Percentiles rank a stretch among this genome's conserved stretches.
phyloP scores from a whole-genome alignment of 345 rosid genomes.

The Salix viminalis region DNA sequence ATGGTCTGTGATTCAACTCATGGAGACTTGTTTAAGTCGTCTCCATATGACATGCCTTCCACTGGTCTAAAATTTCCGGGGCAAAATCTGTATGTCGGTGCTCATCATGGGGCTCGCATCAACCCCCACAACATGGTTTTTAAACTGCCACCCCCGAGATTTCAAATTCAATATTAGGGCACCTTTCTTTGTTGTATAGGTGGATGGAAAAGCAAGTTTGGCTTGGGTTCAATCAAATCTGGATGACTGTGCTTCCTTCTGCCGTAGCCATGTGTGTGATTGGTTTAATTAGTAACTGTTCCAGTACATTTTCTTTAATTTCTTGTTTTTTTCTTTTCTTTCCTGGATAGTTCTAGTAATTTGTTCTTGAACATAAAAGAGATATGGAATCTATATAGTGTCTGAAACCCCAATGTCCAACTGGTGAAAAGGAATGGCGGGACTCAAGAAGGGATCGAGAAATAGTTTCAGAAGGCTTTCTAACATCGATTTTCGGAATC shows the following conservation, averaged over 20 bases:
- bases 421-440: not conserved
- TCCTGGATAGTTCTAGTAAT: not conserved
- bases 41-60: constrained; percentile 28
- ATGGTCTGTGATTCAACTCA: constrained; percentile 27
- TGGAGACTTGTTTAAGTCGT: constrained; percentile 27
- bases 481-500: not conserved
- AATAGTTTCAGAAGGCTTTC: not conserved
- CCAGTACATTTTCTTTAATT: not conserved
- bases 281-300: constrained; percentile 3
- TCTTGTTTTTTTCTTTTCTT: not conserved
- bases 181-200: constrained; percentile 1
- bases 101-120: constrained; percentile 24
- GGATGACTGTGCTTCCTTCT: not conserved
- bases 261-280: not conserved
- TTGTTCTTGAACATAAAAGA: constrained; percentile 6
- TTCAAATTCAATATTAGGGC: constrained; percentile 22
- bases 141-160: constrained; percentile 20
- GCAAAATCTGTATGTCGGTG: constrained; percentile 28
- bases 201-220: not conserved
- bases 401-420: not conserved
- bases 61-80: constrained; percentile 28
- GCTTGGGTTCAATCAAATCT: constrained; percentile 1
- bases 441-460: not conserved
- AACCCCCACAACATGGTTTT: constrained; percentile 30
- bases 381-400: not conserved